phyloP scores from a whole-genome alignment of 495 filamentous ascomycete genomes.

The Xylaria nigripes region DNA sequence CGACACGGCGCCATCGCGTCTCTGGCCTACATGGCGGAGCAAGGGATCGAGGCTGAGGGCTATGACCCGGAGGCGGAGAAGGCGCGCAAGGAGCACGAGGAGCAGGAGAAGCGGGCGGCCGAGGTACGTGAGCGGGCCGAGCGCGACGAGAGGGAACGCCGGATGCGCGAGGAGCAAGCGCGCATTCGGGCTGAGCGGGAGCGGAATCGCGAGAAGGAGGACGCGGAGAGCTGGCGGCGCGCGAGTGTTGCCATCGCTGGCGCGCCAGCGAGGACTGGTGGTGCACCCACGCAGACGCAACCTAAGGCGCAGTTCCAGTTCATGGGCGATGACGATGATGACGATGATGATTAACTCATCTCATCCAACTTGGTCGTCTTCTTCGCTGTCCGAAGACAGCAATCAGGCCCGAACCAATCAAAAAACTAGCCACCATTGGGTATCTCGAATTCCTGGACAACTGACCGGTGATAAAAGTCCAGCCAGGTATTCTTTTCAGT shows the following conservation, averaged over 20 bases:
- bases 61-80: constrained; percentile 48
- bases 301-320: constrained; percentile 46
- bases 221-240: constrained; percentile 27
- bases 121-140: constrained; percentile 38
- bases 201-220: constrained; percentile 24
- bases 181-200: constrained; percentile 17
- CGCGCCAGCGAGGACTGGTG: neutral
- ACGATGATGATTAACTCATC: constrained; percentile 40
- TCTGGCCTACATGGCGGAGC: constrained; percentile 49
- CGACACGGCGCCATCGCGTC: constrained; percentile 52
- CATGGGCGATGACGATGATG: constrained; percentile 43
- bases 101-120: constrained; percentile 29
- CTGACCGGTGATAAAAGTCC: too few relatives aligned
- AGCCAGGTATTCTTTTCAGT: too few relatives aligned
- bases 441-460: too few relatives aligned
- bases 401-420: too few relatives aligned
- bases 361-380: too few relatives aligned
- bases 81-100: constrained; percentile 32
- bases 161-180: constrained; percentile 30
- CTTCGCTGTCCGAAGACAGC: too few relatives aligned
- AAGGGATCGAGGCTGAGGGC: constrained; percentile 47
- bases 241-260: constrained; percentile 22
- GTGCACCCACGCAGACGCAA: constrained; percentile 11
- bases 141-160: constrained; percentile 35
- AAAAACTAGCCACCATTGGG: too few relatives aligned